Evolutionary conservation across 2,329 filamentous ascomycete genomes (phyloP), one percentile per base, ranked within the genome.

Genomic region (Colletotrichum musicola): DNA sequence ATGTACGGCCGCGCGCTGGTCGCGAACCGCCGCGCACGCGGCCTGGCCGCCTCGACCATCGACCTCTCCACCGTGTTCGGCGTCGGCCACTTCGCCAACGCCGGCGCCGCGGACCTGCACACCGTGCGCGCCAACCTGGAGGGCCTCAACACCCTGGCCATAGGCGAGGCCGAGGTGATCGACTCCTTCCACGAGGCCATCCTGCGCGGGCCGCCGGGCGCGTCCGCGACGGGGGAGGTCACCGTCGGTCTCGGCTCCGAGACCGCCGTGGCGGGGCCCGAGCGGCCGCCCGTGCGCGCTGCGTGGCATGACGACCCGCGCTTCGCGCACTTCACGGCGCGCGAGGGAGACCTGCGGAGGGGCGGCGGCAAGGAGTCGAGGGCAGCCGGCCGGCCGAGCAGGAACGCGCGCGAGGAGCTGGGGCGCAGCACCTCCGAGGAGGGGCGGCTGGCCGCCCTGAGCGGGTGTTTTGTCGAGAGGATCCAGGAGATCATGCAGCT

Each of bases 1-100:
- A 66, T 69, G 6, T 87, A 78, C 74, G 80, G 86, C 76, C 69
- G 69, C 4, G 70, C 69, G 1, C 71, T 87, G 0, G 80, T 77
- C 1, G 47, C 68, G 0, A 74, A 80, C 7, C 73, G 85, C 5
- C 64, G 79, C 0, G 71, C 67, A 1, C 75, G 80, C 2, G 82
- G 82, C 0, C 60, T 82, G 1, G 75, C 78, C 6, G 83, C 70
- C 0, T 80, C 79, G 1, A 74, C 75, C 2, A 74, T 85, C 22
- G 71, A 81, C 53, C 76, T 84, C 4, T 79, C 80, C 2, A 59
- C 72, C 5, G 71, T 86, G 0, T 60, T 79, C 0, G 85, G 81
- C 4, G 70, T 80, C 1, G 85, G 85, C 0, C 83, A 82, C 68
- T 74, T 84, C 20, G 30, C 71, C 27, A 55, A 63, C 20, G 51